These are phyloP conservation scores for Pilobolus umbonatus DNA, from an alignment of 192 early-diverging fungal species.

Conservation along the genomic window DNA sequence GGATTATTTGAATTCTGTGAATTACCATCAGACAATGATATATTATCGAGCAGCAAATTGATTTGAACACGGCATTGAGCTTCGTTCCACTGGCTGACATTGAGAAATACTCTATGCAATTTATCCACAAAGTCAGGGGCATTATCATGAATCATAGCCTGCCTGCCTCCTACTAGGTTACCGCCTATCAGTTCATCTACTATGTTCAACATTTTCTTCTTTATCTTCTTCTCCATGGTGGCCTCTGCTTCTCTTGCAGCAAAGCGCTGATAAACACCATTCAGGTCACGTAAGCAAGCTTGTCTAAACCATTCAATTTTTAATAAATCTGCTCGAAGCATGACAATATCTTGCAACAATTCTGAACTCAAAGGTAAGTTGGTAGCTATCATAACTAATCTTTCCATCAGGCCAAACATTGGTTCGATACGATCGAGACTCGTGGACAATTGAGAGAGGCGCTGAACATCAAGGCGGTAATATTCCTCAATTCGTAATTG, in stretches of 20 bases:
- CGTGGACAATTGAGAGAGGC: slow-evolving; percentile 20
- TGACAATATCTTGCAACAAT: slow-evolving; percentile 26
- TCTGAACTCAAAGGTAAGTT: slow-evolving; percentile 27
- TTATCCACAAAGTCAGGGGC: slow-evolving; percentile 41
- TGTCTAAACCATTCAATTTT: slow-evolving; percentile 28
- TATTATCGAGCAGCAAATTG: slow-evolving; percentile 43
- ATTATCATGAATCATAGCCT: background rate
- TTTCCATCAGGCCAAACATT: slow-evolving; percentile 26
- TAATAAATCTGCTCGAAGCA: slow-evolving; percentile 26
- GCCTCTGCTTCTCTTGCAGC: slow-evolving; percentile 20
- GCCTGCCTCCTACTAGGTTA: background rate
- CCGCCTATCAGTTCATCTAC: slow-evolving; percentile 40
- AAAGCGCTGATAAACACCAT: slow-evolving; percentile 30
- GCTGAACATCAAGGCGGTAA: slow-evolving; percentile 13
- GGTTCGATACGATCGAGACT: slow-evolving; percentile 24
- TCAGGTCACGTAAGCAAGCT: slow-evolving; percentile 31
- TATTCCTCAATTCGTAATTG: slow-evolving; percentile 21
- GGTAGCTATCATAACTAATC: slow-evolving; percentile 18
- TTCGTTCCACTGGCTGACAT: slow-evolving; percentile 50
- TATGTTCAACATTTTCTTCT: slow-evolving; percentile 36
- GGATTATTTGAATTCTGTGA: slow-evolving; percentile 20
- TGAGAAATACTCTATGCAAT: slow-evolving; percentile 37
- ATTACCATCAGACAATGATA: slow-evolving; percentile 20
- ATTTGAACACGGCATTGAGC: slow-evolving; percentile 47
- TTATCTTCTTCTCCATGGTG: slow-evolving; percentile 16